These are phyloP conservation scores for Babesia divergens DNA, from an alignment of 169 alveolate species.

Conservation along the genomic window DNA sequence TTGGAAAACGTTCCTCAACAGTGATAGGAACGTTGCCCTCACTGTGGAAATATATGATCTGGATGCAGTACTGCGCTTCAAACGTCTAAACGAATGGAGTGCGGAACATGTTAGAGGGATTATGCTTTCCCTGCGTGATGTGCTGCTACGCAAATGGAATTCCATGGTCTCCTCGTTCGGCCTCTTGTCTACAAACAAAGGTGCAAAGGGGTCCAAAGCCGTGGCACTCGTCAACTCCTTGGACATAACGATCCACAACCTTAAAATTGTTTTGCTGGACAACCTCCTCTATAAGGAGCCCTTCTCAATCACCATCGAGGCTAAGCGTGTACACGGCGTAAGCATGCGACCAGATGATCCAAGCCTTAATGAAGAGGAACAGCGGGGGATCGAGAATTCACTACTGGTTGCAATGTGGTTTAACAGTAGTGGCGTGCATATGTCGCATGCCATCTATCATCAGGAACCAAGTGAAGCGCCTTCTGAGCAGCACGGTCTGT, in stretches of 20 bases:
- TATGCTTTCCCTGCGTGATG: neutral
- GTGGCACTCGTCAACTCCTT: constrained; percentile 28
- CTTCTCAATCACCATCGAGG: constrained; percentile 43
- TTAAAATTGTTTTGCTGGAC: constrained; percentile 43
- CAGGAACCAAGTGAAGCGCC: neutral
- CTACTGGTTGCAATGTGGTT: constrained; percentile 39
- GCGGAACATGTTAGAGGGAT: neutral
- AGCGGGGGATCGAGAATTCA: constrained; percentile 18
- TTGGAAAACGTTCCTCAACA: constrained; percentile 67
- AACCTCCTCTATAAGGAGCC: constrained; percentile 44
- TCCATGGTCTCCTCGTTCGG: constrained; percentile 16
- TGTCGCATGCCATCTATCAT: constrained; percentile 20
- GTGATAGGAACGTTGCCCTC: constrained; percentile 40
- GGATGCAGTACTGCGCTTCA: constrained; percentile 58
- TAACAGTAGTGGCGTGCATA: constrained; percentile 27
- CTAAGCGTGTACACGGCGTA: constrained; percentile 18
- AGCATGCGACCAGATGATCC: constrained; percentile 43
- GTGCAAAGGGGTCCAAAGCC: constrained; percentile 4
- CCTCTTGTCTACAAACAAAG: constrained; percentile 14
- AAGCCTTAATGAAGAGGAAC: constrained; percentile 16
- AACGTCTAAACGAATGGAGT: constrained; percentile 32
- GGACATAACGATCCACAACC: constrained; percentile 17
- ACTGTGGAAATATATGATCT: constrained; percentile 69
- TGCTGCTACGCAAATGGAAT: constrained; percentile 27
- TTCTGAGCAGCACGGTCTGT: neutral